phyloP scores from a whole-genome alignment of 2,329 filamentous ascomycete species.

The Chaetothyriales sp. region DNA sequence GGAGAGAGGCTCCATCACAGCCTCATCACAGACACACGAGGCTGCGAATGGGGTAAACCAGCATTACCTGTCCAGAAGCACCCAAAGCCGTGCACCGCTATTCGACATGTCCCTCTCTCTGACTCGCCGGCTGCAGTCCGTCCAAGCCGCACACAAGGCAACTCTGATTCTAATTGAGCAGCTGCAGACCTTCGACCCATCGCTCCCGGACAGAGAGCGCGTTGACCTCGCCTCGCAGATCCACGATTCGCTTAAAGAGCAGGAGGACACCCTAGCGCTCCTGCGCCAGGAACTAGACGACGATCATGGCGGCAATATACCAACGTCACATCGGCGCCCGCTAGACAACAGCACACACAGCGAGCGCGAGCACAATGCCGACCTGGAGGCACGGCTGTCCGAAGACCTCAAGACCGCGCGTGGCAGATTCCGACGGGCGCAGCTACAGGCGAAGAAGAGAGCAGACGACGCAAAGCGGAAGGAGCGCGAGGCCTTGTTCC shows the following conservation, averaged over 20 bases:
- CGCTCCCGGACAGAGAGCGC: conserved; percentile 42
- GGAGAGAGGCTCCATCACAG: neutral
- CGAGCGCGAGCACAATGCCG: conserved; percentile 50
- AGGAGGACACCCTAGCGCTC: conserved; percentile 71
- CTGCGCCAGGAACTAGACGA: conserved; percentile 64
- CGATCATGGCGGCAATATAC: neutral
- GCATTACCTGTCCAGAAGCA: neutral
- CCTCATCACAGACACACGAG: neutral
- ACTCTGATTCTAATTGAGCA: conserved; percentile 41
- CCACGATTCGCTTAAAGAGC: conserved; percentile 57
- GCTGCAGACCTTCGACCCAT: conserved; percentile 44
- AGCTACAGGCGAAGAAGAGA: conserved; percentile 61
- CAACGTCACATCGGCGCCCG: conserved; percentile 3
- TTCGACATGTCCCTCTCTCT: conserved; percentile 29
- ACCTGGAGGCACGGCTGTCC: conserved; percentile 50
- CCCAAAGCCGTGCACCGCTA: neutral
- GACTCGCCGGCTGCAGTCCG: conserved; percentile 34
- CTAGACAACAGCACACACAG: conserved; percentile 19
- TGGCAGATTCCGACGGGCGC: conserved; percentile 62
- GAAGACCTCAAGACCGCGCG: conserved; percentile 55
- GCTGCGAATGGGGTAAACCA: neutral
- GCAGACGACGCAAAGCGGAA: conserved; percentile 57
- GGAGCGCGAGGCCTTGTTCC: conserved; percentile 62
- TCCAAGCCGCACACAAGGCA: conserved; percentile 39
- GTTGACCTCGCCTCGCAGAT: conserved; percentile 70